Base-by-base conservation (phyloP, 2,329 filamentous ascomycete genomes). In the Nothophoma quercina region DNA sequence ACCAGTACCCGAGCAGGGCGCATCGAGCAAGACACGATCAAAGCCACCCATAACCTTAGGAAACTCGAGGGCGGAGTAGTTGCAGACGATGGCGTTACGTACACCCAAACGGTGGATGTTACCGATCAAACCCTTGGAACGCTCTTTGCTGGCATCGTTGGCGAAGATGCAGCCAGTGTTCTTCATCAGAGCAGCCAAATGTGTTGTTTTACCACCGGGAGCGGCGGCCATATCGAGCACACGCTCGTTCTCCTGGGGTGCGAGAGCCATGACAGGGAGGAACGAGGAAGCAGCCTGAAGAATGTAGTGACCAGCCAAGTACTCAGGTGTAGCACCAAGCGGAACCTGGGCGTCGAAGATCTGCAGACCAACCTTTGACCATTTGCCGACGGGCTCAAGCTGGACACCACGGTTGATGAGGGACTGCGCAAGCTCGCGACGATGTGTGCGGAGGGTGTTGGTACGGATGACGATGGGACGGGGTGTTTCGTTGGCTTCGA, bases 291-390 rank as follows among this genome's bases (percentile, higher is more conserved):
- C 95, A 1, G 95, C 95, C 79, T 99, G 95, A 10, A 99, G 84
- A 65, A 99, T 98, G 79, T 99, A 99, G 76, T 99, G 92, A 15
- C 95, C 95, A 13, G 93, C 93, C 10, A 99, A 85, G 75, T 99
- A 99, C 77, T 99, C 95, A 8, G 95, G 95, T 0, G 95, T 99
- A 22, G 95, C 95, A 83, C 93, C 93, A 1, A 97, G 84, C 2
- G 92, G 91, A 0, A 90, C 87, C 48, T 87, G 88, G 51, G 89
- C 90, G 76, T 99, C 95, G 74, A 99, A 99, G 55, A 99, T 86
- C 75, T 99, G 95, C 32, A 99, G 84, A 39, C 95, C 95, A 59
- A 99, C 92, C 79, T 99, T 99, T 64, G 90, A 95, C 95, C 95
- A 99, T 77, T 98, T 98, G 56, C 95, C 95, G 15, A 99, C 91